Evolutionary conservation across 345 rosid genomes (phyloP), one percentile per base, ranked within the genome.

Genomic region (Mangifera indica): DNA sequence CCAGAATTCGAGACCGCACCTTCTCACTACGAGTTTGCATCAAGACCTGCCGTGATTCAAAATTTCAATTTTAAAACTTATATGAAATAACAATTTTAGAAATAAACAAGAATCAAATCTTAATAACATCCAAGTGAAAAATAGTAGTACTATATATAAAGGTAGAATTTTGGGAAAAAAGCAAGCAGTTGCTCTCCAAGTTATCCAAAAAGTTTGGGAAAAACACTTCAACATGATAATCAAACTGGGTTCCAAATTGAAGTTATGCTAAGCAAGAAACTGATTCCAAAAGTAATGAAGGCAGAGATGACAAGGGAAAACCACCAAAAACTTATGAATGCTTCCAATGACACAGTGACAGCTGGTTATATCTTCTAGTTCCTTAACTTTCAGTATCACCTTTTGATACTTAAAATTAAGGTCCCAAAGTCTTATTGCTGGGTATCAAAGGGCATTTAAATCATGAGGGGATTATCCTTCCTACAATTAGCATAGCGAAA

Each of bases 1-100:
- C 96, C 80, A 95, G 73, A 18, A 87, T 69, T 74, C 93, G 89
- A 20, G 97, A 60, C 20, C 98, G 87, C n/a, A 84, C 20, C 80
- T 83, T 92, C 76, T 91, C 97, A 42, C 93, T 92, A 72, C 98
- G 88, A 6, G 99, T 89, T 84, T 92, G 99, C 93, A 92, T 77
- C 65, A 95, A 73, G 54, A 95, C 97, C 98, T 92, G 85, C 60
- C 48, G 29, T 59, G 40, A 42, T 22, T 10, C 32, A 22, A 69
- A 69, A 14, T 40, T 57, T 3, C 49, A 69, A 58, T 24, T 26
- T 5, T 7, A 22, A 15, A 22, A 34, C 3, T 52, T 49, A 3
- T 18, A 29, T 56, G n/a, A 9, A 32, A 42, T 7, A 24, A 1
- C 0, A 26, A 34, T 34, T 34, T 34, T 4, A 34, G 6, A 34